Conservation (phyloP, 257 asterid species). For the Nicotiana sylvestris region DNA sequence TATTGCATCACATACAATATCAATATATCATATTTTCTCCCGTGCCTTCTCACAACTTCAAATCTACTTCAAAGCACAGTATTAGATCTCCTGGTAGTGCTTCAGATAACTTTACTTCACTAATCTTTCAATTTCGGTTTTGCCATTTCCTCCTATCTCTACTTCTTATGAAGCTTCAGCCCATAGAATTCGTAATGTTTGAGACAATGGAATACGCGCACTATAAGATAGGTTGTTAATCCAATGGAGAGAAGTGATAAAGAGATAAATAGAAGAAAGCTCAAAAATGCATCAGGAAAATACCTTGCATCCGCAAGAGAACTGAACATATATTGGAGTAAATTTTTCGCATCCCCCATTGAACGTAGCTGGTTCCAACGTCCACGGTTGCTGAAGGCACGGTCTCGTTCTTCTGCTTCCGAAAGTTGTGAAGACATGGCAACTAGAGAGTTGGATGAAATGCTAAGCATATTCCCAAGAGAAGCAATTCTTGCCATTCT, state of each 20-base stretch:
- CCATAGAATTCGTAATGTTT: neutral
- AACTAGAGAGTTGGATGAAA: slow-evolving; percentile 90
- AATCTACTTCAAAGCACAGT: too few relatives aligned
- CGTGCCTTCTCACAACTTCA: too few relatives aligned
- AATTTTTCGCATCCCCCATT: slow-evolving; percentile 86
- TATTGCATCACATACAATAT: too few relatives aligned
- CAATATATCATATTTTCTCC: too few relatives aligned
- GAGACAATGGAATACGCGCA: too few relatives aligned
- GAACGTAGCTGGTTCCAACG: slow-evolving; percentile 71
- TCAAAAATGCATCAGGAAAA: neutral
- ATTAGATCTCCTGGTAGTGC: neutral
- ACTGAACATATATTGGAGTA: slow-evolving; percentile 83
- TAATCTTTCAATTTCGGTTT: neutral
- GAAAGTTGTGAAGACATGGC: slow-evolving; percentile 99
- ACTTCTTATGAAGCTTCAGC: neutral
- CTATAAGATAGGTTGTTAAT: neutral
- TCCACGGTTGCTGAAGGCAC: slow-evolving; percentile 67
- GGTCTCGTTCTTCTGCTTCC: slow-evolving; percentile 98
- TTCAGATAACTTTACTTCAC: neutral
- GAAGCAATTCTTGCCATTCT: slow-evolving; percentile 91
- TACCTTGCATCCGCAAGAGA: slow-evolving; percentile 89
- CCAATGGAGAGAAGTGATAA: too few relatives aligned
- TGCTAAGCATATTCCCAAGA: slow-evolving; percentile 89
- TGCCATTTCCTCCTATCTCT: neutral
- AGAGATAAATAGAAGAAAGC: too few relatives aligned